phyloP scores from a whole-genome alignment of 495 filamentous ascomycete species.

The Niebla homalea region DNA sequence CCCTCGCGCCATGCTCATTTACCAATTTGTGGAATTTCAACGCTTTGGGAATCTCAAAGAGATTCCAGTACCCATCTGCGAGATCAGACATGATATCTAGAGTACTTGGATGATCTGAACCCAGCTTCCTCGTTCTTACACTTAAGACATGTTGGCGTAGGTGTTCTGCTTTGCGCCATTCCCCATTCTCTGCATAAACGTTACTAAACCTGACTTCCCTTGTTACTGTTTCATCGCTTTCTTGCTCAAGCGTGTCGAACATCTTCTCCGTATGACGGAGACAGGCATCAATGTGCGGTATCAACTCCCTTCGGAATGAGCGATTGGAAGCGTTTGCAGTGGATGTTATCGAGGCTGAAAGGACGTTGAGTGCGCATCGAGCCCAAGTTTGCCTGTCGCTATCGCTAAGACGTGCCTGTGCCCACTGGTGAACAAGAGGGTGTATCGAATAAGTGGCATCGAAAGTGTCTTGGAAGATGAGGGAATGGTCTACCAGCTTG shows the following conservation, averaged over 20 bases:
- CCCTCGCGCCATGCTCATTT: not conserved
- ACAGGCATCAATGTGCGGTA: constrained; percentile 20
- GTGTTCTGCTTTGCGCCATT: constrained; percentile 10
- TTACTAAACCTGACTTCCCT: constrained; percentile 5
- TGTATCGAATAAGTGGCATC: constrained; percentile 20
- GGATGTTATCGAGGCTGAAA: constrained; percentile 14
- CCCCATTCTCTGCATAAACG: constrained; percentile 10
- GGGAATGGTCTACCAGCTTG: constrained; percentile 15
- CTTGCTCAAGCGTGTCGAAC: constrained; percentile 1
- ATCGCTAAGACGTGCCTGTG: constrained; percentile 16
- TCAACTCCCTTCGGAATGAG: constrained; percentile 10
- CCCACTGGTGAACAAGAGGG: constrained; percentile 25
- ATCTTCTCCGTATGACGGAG: not conserved
- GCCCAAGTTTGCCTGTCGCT: constrained; percentile 9
- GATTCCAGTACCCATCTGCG: constrained; percentile 14
- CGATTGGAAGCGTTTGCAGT: constrained; percentile 9
- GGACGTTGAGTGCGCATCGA: constrained; percentile 2
- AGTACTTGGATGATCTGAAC: constrained; percentile 9
- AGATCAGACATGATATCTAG: constrained; percentile 13
- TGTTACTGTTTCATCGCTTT: not conserved
- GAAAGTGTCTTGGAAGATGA: constrained; percentile 12
- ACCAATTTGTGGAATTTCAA: constrained; percentile 2
- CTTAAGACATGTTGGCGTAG: constrained; percentile 9
- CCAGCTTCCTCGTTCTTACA: constrained; percentile 6
- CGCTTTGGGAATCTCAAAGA: constrained; percentile 8